Evolutionary conservation across 2,329 filamentous ascomycete genomes (phyloP), one percentile per base, ranked within the genome.

Genomic region (Clonostachys rosea): DNA sequence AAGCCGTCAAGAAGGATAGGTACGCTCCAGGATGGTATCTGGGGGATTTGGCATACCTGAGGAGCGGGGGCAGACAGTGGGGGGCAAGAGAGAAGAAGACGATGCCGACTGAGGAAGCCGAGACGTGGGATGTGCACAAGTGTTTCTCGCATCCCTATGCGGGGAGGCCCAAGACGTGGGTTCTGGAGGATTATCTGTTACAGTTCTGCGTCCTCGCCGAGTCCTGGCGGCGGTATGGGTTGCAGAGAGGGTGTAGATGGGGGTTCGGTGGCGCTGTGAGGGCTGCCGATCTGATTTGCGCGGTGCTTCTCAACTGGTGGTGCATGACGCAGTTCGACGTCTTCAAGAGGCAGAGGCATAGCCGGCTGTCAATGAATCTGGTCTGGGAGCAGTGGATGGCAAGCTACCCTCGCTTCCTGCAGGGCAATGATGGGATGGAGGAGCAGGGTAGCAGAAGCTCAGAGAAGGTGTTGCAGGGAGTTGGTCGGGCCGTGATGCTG

Each of bases 331-430:
- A 35, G 14, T 49, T 56, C 2, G 35, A 42, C 2, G 34, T 24
- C n/a, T 18, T 44, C 6, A 6, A 40, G 11, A 13, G 17, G 8
- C 6, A 20, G 10, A 20, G 14, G 16, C 16, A n/a, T 10, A 34
- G 34, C 13, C 20, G 37, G n/a, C 24, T 35, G 18, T 17, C 39
- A 11, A 40, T 24, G 17, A 53, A 62, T 20, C 40, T 45, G 11
- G 40, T 56, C 7, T 66, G 63, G 63, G 53, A 60, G 12, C 35
- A 48, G n/a, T 66, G 62, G 64, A 16, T 62, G 40, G 47, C 52
- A 2, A 48, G 52, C 44, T 61, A 57, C 37, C 57, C 39, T 16
- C 18, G 44, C 18, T 45, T 13, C 37, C 12, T 40, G 37, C 14
- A 42, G 3, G 16, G 14, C 5, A 24, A 36, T 10, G 39, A 42